Evolutionary conservation across 306 rosid genomes (phyloP), one percentile per base, ranked within the genome.

Genomic region (Urtica urens): DNA sequence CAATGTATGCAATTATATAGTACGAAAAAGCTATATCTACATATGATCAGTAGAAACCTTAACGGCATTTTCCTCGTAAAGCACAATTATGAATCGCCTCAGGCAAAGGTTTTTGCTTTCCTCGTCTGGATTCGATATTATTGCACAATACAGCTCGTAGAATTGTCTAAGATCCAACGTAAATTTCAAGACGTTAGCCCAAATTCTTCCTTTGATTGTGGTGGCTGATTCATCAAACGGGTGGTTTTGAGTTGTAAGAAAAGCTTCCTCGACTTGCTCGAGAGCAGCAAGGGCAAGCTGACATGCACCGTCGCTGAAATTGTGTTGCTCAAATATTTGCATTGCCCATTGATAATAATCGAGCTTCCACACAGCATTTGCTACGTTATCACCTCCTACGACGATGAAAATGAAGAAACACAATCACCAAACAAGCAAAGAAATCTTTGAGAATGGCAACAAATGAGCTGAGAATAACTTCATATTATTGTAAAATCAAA

Each of bases 251-350:
- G 57, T 81, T 57, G 48, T 47, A 39, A 28, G 29, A 12, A 57
- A 59, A 58, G 84, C 86, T 66, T 90, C 97, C 57, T 84, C 97
- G 57, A 81, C 95, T 71, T 76, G 90, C 80, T 84, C 97, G 20
- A 90, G 97, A 22, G 97, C 95, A 58, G 97, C 93, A 57, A 84
- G 97, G 54, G 90, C 97, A 74, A 90, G 84, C 75, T 84, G 83
- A 74, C 72, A 79, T 66, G 93, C 93, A 62, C 95, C 97, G 64
- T 81, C 88, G 46, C 81, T 84, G 23, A 90, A 60, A 55, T 71
- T 77, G 65, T 84, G 64, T 47, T 79, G 97, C 68, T 90, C 97
- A 66, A 84, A 90, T 67, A 77, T 70, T 62, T 84, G 93, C 97
- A 90, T 81, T 57, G 72, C 84, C 95, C 95, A 81, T 57, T 84